Conservation (phyloP, 805 yeast species). For the Candida nitratophila region DNA sequence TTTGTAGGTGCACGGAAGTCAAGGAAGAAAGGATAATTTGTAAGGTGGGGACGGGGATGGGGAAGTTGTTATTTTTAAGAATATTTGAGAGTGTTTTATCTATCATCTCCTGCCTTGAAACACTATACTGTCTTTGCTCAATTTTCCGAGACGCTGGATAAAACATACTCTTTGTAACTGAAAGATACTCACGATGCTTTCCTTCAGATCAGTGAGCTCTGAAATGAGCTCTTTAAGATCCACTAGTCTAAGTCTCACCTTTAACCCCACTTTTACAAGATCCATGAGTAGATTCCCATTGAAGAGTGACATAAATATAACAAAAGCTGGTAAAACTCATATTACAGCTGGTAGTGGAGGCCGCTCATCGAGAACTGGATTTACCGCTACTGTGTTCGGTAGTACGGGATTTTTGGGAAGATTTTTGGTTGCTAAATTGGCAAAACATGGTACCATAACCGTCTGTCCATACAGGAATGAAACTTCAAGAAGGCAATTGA, state of each 20-base stretch:
- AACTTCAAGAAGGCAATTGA: constrained; percentile 67
- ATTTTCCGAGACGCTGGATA: no score
- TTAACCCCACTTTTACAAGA: constrained; percentile 6
- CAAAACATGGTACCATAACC: constrained; percentile 73
- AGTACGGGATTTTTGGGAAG: constrained; percentile 76
- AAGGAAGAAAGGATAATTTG: no score
- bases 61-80: no score
- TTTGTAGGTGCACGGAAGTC: no score
- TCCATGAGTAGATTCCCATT: constrained; percentile 26
- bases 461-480: constrained; percentile 81
- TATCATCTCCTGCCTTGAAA: no score
- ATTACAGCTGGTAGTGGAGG: constrained; percentile 74
- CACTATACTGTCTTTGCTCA: no score
- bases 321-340: constrained; percentile 68
- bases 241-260: no score
- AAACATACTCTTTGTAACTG: no score
- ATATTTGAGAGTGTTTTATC: no score
- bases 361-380: constrained; percentile 78
- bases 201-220: no score
- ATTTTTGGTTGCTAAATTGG: constrained; percentile 62
- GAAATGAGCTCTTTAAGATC: background rate
- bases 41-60: no score
- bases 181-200: no score
- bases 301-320: constrained; percentile 59
- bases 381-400: constrained; percentile 85